These are phyloP conservation scores for Leccinum ponderosum DNA, from an alignment of 1,284 basidiomycete genomes.

Conservation along the genomic window DNA sequence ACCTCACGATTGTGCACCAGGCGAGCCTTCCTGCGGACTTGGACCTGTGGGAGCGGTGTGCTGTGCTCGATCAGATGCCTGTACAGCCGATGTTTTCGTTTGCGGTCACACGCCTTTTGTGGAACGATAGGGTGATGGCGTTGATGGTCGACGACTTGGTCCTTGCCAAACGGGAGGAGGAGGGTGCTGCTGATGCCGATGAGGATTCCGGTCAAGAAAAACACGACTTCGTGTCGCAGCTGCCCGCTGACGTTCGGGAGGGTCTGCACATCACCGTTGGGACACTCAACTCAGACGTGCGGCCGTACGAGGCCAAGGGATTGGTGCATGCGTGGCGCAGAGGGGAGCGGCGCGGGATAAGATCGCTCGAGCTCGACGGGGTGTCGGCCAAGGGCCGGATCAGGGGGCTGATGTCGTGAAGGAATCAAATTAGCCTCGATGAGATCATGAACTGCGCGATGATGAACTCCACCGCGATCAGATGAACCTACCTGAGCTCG, in stretches of 20 bases:
- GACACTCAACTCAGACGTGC: conserved; percentile 55
- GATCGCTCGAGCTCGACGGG: conserved; percentile 37
- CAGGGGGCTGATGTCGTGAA: conserved; percentile 35
- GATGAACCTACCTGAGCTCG: background rate
- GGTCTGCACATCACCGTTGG: conserved; percentile 90
- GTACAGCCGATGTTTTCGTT: conserved; percentile 61
- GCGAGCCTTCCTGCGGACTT: conserved; percentile 51
- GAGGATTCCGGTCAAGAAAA: conserved; percentile 39
- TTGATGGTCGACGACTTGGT: conserved; percentile 61
- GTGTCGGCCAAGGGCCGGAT: conserved; percentile 42
- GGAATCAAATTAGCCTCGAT: background rate
- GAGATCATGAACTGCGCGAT: background rate
- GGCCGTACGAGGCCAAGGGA: conserved; percentile 70
- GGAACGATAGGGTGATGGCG: conserved; percentile 83
- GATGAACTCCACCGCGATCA: background rate
- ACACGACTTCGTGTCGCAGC: conserved; percentile 45
- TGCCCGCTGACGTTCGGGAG: conserved; percentile 50
- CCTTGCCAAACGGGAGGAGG: conserved; percentile 25
- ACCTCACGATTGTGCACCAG: conserved; percentile 86
- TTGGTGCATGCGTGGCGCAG: conserved; percentile 61
- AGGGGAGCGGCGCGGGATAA: conserved; percentile 36
- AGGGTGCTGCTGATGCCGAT: background rate
- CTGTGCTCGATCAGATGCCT: conserved; percentile 43
- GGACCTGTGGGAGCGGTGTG: conserved; percentile 70
- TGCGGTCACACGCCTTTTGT: conserved; percentile 65